These are phyloP conservation scores for Hyphopichia khmerensis DNA, from an alignment of 1,139 yeast genomes.

Conservation along the genomic window DNA sequence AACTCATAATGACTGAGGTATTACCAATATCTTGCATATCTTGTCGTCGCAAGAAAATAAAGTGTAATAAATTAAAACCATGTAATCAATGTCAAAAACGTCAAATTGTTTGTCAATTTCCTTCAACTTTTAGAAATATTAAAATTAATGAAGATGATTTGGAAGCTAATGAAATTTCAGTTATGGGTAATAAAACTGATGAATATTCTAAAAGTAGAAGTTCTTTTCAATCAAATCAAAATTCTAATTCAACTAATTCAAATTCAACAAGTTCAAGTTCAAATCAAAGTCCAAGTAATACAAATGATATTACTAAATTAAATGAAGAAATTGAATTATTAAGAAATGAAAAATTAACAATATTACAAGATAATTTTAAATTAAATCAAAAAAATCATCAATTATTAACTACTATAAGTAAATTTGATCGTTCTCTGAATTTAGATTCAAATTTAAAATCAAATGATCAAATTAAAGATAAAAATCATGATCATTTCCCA, in stretches of 20 bases:
- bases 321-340: constrained; percentile 14
- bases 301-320: constrained; percentile 3
- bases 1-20: constrained; percentile 28
- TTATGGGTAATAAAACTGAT: neutral
- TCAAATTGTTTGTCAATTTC: constrained; percentile 35
- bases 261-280: neutral
- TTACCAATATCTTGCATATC: constrained; percentile 44
- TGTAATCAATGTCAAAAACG: constrained; percentile 39
- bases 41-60: constrained; percentile 41
- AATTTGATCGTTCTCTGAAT: constrained; percentile 3
- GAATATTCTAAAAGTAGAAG: neutral
- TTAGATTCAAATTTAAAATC: constrained; percentile 1
- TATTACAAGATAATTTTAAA: constrained; percentile 19
- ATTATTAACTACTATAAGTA: constrained; percentile 1
- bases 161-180: neutral
- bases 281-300: neutral
- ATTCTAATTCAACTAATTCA: neutral
- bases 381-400: constrained; percentile 12
- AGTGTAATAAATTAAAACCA: constrained; percentile 40
- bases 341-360: constrained; percentile 18
- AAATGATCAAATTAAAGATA: neutral
- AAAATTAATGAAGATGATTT: constrained; percentile 28
- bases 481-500: constrained; percentile 5
- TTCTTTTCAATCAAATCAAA: constrained; percentile 1
- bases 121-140: constrained; percentile 39